Evolutionary conservation across 192 early-diverging fungal species (phyloP).

Genomic region (Entophlyctis luteolus): DNA sequence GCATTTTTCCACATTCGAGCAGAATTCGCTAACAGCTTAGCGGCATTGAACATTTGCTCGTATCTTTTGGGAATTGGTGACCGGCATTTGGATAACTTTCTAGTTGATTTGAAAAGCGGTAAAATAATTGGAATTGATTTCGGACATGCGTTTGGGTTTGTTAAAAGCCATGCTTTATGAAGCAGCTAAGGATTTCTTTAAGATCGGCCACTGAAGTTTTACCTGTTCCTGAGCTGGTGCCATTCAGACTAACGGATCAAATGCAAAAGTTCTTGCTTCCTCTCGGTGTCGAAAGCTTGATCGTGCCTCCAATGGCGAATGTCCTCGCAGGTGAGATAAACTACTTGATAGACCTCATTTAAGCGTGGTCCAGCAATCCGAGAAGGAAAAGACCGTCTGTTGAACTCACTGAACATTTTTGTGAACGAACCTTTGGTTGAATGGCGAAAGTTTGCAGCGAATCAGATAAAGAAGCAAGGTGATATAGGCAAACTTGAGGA

Average conservation of each 20-base stretch:
- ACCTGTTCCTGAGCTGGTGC: constrained; percentile 71
- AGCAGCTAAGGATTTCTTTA: background rate
- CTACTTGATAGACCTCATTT: background rate
- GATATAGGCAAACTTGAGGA: background rate
- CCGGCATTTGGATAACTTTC: constrained; percentile 74
- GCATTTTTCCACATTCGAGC: constrained; percentile 65
- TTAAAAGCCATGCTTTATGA: background rate
- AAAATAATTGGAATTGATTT: constrained; percentile 75
- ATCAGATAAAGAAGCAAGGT: constrained; percentile 55
- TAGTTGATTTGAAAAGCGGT: constrained; percentile 64
- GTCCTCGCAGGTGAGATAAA: constrained; percentile 50
- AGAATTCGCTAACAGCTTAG: constrained; percentile 66
- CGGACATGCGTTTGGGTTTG: constrained; percentile 73
- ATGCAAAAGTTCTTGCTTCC: constrained; percentile 62
- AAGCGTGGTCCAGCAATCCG: constrained; percentile 44
- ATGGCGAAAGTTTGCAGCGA: constrained; percentile 68
- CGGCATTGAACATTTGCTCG: constrained; percentile 65
- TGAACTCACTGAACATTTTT: constrained; percentile 77
- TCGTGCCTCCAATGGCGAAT: constrained; percentile 68
- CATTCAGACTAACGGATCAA: constrained; percentile 72
- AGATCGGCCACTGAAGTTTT: constrained; percentile 69
- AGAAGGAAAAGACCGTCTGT: constrained; percentile 54
- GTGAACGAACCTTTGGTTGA: constrained; percentile 79
- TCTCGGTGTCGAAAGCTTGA: constrained; percentile 58
- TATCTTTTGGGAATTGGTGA: constrained; percentile 78